phyloP scores from a whole-genome alignment of 305 asterid genomes.

The Coffea humblotiana region DNA sequence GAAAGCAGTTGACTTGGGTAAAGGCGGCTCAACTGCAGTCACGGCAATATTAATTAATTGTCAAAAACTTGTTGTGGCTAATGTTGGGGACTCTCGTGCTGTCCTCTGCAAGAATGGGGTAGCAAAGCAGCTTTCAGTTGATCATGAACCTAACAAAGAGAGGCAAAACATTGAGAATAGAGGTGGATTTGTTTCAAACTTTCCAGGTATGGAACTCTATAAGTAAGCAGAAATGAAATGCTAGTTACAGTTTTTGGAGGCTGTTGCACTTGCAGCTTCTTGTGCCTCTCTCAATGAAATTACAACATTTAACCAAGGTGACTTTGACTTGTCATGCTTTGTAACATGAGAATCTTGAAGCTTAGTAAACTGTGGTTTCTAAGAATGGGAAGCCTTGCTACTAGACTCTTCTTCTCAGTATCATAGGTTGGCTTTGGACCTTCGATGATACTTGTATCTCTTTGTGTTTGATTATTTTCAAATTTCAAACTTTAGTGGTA shows the following conservation, averaged over 20 bases:
- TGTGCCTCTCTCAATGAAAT: background rate
- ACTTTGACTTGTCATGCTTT: background rate
- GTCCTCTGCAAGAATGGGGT: conserved; percentile 74
- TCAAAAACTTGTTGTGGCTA: conserved; percentile 75
- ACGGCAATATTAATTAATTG: conserved; percentile 81
- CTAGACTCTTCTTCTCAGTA: background rate
- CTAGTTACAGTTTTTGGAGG: background rate
- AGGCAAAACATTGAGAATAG: conserved; percentile 65
- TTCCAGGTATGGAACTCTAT: conserved; percentile 56
- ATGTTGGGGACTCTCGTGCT: conserved; percentile 94
- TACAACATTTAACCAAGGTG: background rate
- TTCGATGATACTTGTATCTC: background rate
- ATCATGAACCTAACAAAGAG: conserved; percentile 84
- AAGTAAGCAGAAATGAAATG: background rate
- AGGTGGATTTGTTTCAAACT: conserved; percentile 77
- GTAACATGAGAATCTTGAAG: background rate
- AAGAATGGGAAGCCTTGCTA: background rate
- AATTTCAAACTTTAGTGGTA: background rate
- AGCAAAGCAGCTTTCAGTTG: conserved; percentile 82
- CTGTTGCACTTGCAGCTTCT: background rate
- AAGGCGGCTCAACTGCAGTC: conserved; percentile 96
- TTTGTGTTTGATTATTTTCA: background rate
- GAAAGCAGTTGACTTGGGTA: conserved; percentile 66
- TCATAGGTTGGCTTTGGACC: background rate
- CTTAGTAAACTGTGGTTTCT: background rate